Percentiles rank a stretch among this genome's conserved stretches.
Conservation (phyloP, 139 green algal species). For the Protoeuglena noctilucae region DNA sequence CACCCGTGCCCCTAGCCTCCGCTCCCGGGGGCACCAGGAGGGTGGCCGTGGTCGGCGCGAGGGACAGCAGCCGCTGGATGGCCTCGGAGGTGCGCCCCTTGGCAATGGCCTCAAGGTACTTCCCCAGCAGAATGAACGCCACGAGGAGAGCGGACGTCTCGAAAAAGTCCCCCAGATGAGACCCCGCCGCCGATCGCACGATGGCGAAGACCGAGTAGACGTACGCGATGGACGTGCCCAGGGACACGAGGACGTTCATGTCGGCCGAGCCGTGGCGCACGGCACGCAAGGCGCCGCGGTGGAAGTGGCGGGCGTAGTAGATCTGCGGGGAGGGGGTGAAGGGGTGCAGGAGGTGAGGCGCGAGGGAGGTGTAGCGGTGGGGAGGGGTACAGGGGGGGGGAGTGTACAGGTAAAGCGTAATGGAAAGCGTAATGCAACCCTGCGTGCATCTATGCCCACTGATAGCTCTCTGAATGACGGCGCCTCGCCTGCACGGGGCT, state of each 20-base stretch:
- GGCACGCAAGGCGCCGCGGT: constrained; percentile 57
- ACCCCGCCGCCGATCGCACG: constrained; percentile 21
- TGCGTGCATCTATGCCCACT: too few species aligned
- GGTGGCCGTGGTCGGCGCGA: constrained; percentile 7
- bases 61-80: constrained; percentile 13
- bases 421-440: too few species aligned
- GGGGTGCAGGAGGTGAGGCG: not conserved
- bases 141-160: constrained; percentile 95
- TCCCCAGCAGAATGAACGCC: constrained; percentile 88
- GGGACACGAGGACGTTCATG: constrained; percentile 81
- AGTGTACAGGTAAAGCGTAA: not conserved
- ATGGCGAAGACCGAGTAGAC: constrained; percentile 74
- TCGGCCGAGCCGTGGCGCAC: constrained; percentile 34
- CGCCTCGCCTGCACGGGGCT: constrained; percentile 56
- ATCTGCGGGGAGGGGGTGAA: constrained; percentile 39
- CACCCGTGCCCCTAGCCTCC: not conserved
- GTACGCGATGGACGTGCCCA: constrained; percentile 88
- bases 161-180: constrained; percentile 50
- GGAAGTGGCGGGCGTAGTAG: constrained; percentile 79
- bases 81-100: constrained; percentile 67
- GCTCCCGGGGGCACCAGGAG: not conserved
- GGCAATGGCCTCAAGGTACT: constrained; percentile 59
- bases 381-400: not conserved
- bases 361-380: not conserved
- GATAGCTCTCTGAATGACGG: not conserved